Evolutionary conservation across 1,284 basidiomycete genomes (phyloP).

Genomic region (Ceratobasidium sp.): DNA sequence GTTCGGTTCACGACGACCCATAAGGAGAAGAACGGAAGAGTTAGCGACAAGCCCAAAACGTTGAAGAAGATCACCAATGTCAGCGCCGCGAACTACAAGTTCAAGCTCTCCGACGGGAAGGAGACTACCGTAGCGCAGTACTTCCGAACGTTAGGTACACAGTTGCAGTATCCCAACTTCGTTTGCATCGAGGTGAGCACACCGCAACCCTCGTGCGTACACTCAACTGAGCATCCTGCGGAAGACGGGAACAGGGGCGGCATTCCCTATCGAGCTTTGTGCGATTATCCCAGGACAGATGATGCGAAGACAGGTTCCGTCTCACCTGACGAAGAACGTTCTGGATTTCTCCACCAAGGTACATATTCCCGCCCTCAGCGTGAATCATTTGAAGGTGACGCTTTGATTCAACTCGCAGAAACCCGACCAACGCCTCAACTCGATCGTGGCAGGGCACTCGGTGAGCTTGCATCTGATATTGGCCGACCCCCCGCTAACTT

Average conservation of each 20-base stretch:
- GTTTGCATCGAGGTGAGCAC: conserved; percentile 40
- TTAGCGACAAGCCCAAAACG: conserved; percentile 58
- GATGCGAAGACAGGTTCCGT: conserved; percentile 78
- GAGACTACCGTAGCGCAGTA: conserved; percentile 43
- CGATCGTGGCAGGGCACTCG: conserved; percentile 19
- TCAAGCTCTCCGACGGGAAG: conserved; percentile 58
- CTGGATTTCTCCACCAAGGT: conserved; percentile 77
- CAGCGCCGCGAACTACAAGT: conserved; percentile 66
- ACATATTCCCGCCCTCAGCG: conserved; percentile 49
- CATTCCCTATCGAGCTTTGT: conserved; percentile 76
- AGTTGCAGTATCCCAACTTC: conserved; percentile 16
- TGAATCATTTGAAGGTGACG: too few relatives aligned
- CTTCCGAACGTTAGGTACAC: conserved; percentile 24
- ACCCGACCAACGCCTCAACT: conserved; percentile 34
- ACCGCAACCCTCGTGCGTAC: neutral
- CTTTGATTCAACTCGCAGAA: neutral
- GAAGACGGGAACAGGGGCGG: neutral
- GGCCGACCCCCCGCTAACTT: too few relatives aligned
- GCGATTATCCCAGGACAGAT: conserved; percentile 75
- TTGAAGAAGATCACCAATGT: conserved; percentile 68
- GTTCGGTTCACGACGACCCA: conserved; percentile 67
- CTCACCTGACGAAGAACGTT: conserved; percentile 74
- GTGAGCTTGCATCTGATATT: neutral
- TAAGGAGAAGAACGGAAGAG: conserved; percentile 53
- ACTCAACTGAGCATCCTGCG: neutral